Evolutionary conservation across 108 stramenopile genomes (phyloP), one percentile per base, ranked within the genome.

Genomic region (Stephanodiscus triporus): DNA sequence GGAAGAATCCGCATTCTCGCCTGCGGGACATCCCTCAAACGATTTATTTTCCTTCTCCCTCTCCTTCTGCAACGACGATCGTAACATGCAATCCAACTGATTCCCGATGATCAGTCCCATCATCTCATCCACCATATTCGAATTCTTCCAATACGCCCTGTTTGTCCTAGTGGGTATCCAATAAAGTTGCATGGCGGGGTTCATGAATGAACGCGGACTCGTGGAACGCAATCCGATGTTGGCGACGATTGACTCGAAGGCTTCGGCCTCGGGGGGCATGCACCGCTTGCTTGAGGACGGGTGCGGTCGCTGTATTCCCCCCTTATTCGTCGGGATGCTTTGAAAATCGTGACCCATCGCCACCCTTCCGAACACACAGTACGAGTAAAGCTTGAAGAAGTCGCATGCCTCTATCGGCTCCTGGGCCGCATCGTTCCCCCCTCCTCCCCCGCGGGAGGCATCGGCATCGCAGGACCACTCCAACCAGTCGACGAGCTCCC

Each of bases 371-470:
- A 78, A 78, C 14, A 78, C 77, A 32, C 64, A 29, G 10, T 71
- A 61, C 26, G 77, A 70, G 50, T 62, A 70, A n/a, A 78, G 27
- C 36, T 78, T 70, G 47, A 69, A 70, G 36, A 78, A 71, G 49
- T 66, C 22, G 36, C 27, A 34, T 11, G 55, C 77, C 26, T 78
- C 77, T 2, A 78, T 22, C 11, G 40, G 10, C 40, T 40, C 40
- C 8, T 20, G 23, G 24, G 27, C 45, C 43, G 40, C 43, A 1
- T 24, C n/a, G 2, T 13, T 42, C 9, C 26, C 40, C 19, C 14
- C 64, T 13, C 66, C 51, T 27, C 63, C 62, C 34, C 47, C 17
- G n/a, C 19, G 26, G 6, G 11, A 29, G 13, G 38, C 53, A 5
- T 10, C 22, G 16, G 9, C 3, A 67, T 11, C 26, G 40, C 66